Evolutionary conservation across 768 basidiomycete genomes (phyloP).

Genomic region (Terana coerulea): DNA sequence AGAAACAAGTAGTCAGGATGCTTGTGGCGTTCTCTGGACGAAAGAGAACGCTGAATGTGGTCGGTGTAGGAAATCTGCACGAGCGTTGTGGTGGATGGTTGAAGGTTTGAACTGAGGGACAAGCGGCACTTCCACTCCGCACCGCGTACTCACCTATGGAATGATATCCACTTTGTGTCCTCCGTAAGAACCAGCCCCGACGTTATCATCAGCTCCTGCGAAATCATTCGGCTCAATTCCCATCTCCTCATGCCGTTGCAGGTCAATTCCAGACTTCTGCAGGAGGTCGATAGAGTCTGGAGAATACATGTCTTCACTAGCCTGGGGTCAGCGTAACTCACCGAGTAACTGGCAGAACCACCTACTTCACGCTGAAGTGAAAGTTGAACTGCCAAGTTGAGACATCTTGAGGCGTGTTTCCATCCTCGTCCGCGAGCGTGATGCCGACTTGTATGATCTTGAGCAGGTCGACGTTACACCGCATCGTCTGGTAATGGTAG

Average conservation of each 20-base stretch:
- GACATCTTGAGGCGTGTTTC: slow-evolving; percentile 83
- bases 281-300: slow-evolving; percentile 96
- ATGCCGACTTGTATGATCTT: slow-evolving; percentile 98
- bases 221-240: slow-evolving; percentile 94
- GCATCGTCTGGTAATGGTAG: slow-evolving; percentile 99
- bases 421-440: slow-evolving; percentile 91
- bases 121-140: too few relatives aligned
- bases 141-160: slow-evolving; percentile 94
- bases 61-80: too few relatives aligned
- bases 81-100: too few relatives aligned
- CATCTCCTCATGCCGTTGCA: slow-evolving; percentile 87
- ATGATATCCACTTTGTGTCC: slow-evolving; percentile 95
- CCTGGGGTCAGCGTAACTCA: background rate
- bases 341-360: slow-evolving; percentile 12
- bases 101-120: too few relatives aligned
- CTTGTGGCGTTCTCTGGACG: too few relatives aligned
- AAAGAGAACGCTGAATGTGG: too few relatives aligned
- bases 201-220: slow-evolving; percentile 94
- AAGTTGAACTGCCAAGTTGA: slow-evolving; percentile 99
- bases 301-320: slow-evolving; percentile 96
- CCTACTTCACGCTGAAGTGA: slow-evolving; percentile 83
- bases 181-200: slow-evolving; percentile 87
- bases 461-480: slow-evolving; percentile 97
- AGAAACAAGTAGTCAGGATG: slow-evolving; percentile 6
- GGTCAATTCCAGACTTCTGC: slow-evolving; percentile 94